Conservation (phyloP, 2,329 filamentous ascomycete species). For the Penicillium palitans region DNA sequence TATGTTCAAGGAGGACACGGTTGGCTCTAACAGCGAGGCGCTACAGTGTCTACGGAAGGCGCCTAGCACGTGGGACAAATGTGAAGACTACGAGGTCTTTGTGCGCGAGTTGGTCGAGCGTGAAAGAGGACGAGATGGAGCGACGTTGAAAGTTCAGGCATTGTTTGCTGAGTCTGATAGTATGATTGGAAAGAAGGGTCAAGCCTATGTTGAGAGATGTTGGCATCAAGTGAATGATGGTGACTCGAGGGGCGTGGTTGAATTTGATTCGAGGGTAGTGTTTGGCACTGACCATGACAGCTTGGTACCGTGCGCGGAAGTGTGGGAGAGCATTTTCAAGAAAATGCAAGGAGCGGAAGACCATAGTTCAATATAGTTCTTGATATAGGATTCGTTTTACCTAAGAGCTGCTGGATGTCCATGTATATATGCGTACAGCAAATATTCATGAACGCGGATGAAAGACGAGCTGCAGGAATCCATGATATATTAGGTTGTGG, state of each 20-base stretch:
- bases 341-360: neutral
- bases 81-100: slow-evolving; percentile 37
- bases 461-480: neutral
- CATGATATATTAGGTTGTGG: neutral
- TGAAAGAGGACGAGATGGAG: neutral
- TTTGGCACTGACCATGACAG: slow-evolving; percentile 45
- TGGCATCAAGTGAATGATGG: slow-evolving; percentile 33
- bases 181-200: slow-evolving; percentile 46
- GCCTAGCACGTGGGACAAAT: slow-evolving; percentile 35
- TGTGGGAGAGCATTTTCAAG: slow-evolving; percentile 20
- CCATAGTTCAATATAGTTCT: neutral
- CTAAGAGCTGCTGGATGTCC: neutral
- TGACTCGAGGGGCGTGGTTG: slow-evolving; percentile 30
- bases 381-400: neutral
- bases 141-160: slow-evolving; percentile 29
- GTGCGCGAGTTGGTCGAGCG: slow-evolving; percentile 19
- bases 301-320: slow-evolving; percentile 17
- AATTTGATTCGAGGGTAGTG: slow-evolving; percentile 35
- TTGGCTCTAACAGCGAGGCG: slow-evolving; percentile 43
- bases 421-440: neutral
- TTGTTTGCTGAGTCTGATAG: slow-evolving; percentile 45
- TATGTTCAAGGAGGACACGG: slow-evolving; percentile 33
- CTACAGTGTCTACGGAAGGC: slow-evolving; percentile 40
- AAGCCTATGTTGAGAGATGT: slow-evolving; percentile 46
- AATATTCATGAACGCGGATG: neutral